Conservation (phyloP, 805 yeast genomes). For the Wickerhamomyces chaumierensis region DNA sequence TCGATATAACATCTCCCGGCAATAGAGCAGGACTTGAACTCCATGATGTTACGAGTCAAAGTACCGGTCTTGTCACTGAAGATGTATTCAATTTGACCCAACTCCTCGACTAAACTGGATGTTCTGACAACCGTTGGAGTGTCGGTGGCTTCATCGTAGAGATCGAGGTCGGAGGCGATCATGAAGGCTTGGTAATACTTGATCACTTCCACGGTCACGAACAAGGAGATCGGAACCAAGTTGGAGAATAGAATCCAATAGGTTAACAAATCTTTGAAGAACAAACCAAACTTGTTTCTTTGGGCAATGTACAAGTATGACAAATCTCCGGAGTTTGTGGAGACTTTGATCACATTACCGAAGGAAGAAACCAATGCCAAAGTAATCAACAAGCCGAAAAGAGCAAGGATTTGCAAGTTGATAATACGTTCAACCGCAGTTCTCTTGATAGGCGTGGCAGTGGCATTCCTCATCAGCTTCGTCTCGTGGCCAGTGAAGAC, state of each 20-base stretch:
- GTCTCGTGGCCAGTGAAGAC: constrained; percentile 98
- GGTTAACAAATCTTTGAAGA: constrained; percentile 81
- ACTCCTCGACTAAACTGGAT: constrained; percentile 89
- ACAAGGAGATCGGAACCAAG: constrained; percentile 92
- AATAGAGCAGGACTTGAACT: constrained; percentile 84
- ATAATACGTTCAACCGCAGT: constrained; percentile 96
- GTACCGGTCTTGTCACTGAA: constrained; percentile 98
- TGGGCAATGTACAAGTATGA: constrained; percentile 61
- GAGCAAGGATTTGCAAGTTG: constrained; percentile 80
- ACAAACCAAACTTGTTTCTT: constrained; percentile 54
- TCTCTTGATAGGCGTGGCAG: constrained; percentile 94
- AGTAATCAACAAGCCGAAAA: constrained; percentile 69
- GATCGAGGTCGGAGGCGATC: constrained; percentile 89
- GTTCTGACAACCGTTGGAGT: constrained; percentile 95
- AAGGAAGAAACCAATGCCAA: constrained; percentile 72
- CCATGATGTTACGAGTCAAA: constrained; percentile 92
- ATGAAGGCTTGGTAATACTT: constrained; percentile 91
- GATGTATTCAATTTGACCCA: constrained; percentile 93
- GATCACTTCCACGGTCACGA: constrained; percentile 92
- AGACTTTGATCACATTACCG: constrained; percentile 73
- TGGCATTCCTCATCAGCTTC: constrained; percentile 94
- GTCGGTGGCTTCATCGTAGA: constrained; percentile 79
- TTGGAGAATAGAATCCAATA: constrained; percentile 96
- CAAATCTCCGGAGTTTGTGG: constrained; percentile 39
- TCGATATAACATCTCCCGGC: constrained; percentile 85